Conservation (phyloP, 2,329 filamentous ascomycete species). For the Dactylella cylindrospora region DNA sequence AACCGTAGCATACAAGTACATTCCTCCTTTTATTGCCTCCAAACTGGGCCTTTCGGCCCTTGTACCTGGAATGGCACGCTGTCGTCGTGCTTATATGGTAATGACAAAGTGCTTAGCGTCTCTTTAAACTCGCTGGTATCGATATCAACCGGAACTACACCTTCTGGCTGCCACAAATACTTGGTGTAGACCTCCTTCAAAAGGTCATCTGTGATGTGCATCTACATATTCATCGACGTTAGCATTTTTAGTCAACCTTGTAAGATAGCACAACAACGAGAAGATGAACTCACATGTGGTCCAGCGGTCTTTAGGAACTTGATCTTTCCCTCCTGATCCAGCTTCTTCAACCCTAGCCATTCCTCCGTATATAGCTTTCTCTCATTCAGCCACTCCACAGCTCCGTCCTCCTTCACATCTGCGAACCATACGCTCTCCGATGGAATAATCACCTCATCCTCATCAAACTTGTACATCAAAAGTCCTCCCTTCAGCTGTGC, state of each 20-base stretch:
- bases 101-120: not conserved
- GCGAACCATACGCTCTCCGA: conserved; percentile 91
- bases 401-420: conserved; percentile 67
- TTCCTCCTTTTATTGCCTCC: not conserved
- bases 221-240: conserved; percentile 2
- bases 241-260: not conserved
- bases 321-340: conserved; percentile 78
- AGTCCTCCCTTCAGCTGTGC: conserved; percentile 68
- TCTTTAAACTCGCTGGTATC: conserved; percentile 8
- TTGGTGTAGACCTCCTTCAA: conserved; percentile 33
- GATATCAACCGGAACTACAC: conserved; percentile 5
- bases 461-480: conserved; percentile 84
- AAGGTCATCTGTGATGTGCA: conserved; percentile 38
- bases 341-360: conserved; percentile 79
- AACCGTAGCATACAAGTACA: no score
- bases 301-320: conserved; percentile 73
- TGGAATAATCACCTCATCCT: conserved; percentile 82
- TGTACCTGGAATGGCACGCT: not conserved
- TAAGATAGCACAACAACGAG: not conserved
- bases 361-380: conserved; percentile 80
- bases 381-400: conserved; percentile 67
- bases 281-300: conserved; percentile 68
- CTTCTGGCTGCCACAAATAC: conserved; percentile 33
- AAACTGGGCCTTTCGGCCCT: not conserved
- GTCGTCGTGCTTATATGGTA: not conserved